Evolutionary conservation across 2,329 filamentous ascomycete species (phyloP).

Genomic region (Diaporthe sp.): DNA sequence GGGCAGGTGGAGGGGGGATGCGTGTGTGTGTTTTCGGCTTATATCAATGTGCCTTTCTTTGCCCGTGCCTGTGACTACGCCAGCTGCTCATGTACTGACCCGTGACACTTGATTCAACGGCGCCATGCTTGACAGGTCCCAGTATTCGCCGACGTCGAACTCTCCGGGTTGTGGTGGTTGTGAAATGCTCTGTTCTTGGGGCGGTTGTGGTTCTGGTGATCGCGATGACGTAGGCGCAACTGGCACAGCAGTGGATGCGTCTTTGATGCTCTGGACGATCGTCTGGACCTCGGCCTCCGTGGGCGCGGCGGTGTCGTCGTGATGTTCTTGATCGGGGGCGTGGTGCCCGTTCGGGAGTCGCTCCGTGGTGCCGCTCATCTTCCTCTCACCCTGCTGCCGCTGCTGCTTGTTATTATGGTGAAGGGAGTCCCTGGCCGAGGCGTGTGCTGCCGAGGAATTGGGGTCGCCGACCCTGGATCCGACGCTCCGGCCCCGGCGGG

Average conservation of each 20-base stretch:
- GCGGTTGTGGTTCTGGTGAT: background rate
- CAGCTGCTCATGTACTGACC: slow-evolving; percentile 57
- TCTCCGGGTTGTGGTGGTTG: slow-evolving; percentile 30
- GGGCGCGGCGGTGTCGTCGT: slow-evolving; percentile 30
- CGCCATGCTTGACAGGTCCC: slow-evolving; percentile 71
- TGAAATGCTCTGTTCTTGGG: slow-evolving; percentile 1
- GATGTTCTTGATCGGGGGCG: slow-evolving; percentile 1
- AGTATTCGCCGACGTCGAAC: slow-evolving; percentile 63
- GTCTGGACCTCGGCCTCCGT: slow-evolving; percentile 42
- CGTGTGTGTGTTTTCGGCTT: background rate
- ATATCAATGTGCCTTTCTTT: background rate
- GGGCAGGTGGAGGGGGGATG: background rate
- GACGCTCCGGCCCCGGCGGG: slow-evolving; percentile 22
- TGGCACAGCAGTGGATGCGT: slow-evolving; percentile 41
- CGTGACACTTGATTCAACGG: slow-evolving; percentile 67
- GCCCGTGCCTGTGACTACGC: background rate
- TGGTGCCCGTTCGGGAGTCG: slow-evolving; percentile 34
- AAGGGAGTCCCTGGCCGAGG: background rate
- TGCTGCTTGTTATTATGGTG: background rate
- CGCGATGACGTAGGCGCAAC: slow-evolving; percentile 31
- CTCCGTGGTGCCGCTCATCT: slow-evolving; percentile 32
- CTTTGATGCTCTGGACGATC: slow-evolving; percentile 44
- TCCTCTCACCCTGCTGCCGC: background rate
- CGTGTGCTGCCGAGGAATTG: slow-evolving; percentile 19
- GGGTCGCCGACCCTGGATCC: slow-evolving; percentile 24